These are phyloP conservation scores for Globisporangium perplexum DNA, from an alignment of 352 stramenopile species.

Conservation along the genomic window DNA sequence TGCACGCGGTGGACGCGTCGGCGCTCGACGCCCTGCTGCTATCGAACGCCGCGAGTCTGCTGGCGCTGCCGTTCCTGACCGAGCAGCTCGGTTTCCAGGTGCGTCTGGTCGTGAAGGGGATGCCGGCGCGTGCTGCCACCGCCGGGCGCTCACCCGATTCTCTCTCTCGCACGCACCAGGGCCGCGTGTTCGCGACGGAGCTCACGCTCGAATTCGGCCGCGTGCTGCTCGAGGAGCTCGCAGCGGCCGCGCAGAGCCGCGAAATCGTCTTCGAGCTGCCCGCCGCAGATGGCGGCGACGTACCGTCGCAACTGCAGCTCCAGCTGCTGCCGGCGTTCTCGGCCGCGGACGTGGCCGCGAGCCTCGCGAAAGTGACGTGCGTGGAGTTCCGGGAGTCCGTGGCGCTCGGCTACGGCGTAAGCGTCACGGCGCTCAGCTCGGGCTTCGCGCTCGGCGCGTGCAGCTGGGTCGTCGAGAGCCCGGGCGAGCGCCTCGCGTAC, in stretches of 20 bases:
- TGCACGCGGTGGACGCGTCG: constrained; percentile 45
- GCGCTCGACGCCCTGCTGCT: constrained; percentile 69
- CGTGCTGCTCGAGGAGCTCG: constrained; percentile 67
- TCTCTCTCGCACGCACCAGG: constrained; percentile 14
- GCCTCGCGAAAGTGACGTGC: constrained; percentile 36
- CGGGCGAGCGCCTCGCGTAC: constrained; percentile 68
- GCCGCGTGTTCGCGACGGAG: constrained; percentile 64
- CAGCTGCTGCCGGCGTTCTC: constrained; percentile 25
- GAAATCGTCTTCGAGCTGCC: constrained; percentile 15
- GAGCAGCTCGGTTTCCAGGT: constrained; percentile 70
- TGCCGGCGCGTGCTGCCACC: no score
- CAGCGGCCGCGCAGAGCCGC: constrained; percentile 7
- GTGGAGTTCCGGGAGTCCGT: constrained; percentile 64
- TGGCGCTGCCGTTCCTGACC: constrained; percentile 73
- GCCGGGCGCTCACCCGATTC: no score
- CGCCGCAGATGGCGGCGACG: neutral
- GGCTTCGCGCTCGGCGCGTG: constrained; percentile 64
- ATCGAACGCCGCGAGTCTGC: constrained; percentile 64
- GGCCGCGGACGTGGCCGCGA: constrained; percentile 36
- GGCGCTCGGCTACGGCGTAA: constrained; percentile 54
- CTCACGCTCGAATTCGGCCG: constrained; percentile 63
- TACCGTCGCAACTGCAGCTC: neutral
- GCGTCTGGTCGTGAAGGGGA: no score
- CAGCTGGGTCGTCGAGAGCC: constrained; percentile 68
- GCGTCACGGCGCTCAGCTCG: constrained; percentile 69